Conservation (phyloP, 169 alveolate genomes). For the Eimeria brunetti region DNA sequence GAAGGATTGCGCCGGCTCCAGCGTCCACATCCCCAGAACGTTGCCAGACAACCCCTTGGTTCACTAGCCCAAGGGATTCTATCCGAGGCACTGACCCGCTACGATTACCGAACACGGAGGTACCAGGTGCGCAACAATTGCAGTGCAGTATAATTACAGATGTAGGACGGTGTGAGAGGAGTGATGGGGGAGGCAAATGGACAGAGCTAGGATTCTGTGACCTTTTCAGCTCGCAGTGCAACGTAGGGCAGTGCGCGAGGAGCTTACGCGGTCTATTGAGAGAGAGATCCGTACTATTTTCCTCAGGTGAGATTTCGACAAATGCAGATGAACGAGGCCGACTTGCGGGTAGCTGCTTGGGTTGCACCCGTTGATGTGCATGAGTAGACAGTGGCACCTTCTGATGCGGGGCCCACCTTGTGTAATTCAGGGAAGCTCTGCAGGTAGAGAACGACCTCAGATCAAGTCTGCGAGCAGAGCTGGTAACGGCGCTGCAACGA, state of each 20-base stretch:
- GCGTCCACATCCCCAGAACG: not conserved
- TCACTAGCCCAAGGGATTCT: not conserved
- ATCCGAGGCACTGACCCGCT: constrained; percentile 24
- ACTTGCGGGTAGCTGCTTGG: not conserved
- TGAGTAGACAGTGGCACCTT: not conserved
- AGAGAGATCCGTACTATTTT: constrained; percentile 14
- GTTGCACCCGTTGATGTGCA: not conserved
- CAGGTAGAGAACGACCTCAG: constrained; percentile 34
- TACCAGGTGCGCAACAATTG: constrained; percentile 22
- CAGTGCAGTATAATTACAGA: not conserved
- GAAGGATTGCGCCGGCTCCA: not conserved
- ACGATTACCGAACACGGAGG: constrained; percentile 64
- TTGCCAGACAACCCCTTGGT: not conserved
- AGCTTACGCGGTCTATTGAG: constrained; percentile 23
- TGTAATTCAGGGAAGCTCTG: constrained; percentile 45
- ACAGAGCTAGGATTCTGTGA: not conserved
- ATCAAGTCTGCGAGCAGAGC: constrained; percentile 25
- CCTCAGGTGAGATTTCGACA: not conserved
- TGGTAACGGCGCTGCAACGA: constrained; percentile 36
- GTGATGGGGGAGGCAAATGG: not conserved
- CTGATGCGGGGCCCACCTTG: not conserved
- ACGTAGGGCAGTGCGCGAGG: constrained; percentile 50
- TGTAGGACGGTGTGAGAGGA: not conserved
- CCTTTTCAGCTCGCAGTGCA: constrained; percentile 40
- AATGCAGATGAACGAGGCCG: not conserved